Evolutionary conservation across 2,329 filamentous ascomycete genomes (phyloP).

Genomic region (Bimuria novae-zelandiae): DNA sequence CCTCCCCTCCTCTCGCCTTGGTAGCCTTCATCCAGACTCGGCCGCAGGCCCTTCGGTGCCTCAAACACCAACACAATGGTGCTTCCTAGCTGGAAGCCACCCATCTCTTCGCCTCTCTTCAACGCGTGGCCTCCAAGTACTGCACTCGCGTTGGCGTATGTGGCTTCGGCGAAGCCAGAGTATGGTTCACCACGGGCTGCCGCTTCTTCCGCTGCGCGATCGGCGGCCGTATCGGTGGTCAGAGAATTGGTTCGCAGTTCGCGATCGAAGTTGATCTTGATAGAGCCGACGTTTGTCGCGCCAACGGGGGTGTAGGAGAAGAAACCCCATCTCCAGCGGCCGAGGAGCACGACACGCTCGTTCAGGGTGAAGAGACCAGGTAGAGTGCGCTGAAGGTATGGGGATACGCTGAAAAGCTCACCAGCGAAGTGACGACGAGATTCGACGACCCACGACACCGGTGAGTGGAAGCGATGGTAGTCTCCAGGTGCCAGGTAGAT

Average conservation of each 20-base stretch:
- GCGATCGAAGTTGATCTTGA: slow-evolving; percentile 94
- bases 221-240: slow-evolving; percentile 88
- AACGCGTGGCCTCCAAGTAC: slow-evolving; percentile 84
- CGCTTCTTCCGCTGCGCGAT: slow-evolving; percentile 81
- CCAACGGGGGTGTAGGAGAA: slow-evolving; percentile 96
- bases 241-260: slow-evolving; percentile 93
- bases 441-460: slow-evolving; percentile 93
- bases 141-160: slow-evolving; percentile 76
- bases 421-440: slow-evolving; percentile 95
- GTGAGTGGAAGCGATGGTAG: slow-evolving; percentile 98
- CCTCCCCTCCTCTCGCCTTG: slow-evolving; percentile 63
- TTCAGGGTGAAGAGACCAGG: slow-evolving; percentile 96
- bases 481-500: slow-evolving; percentile 96
- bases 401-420: slow-evolving; percentile 92
- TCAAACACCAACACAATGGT: slow-evolving; percentile 97
- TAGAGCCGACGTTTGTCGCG: slow-evolving; percentile 95
- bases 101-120: slow-evolving; percentile 92
- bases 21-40: slow-evolving; percentile 62
- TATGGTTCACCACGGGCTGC: slow-evolving; percentile 77
- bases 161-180: slow-evolving; percentile 90
- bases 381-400: slow-evolving; percentile 89
- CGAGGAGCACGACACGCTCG: slow-evolving; percentile 90
- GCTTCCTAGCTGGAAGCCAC: slow-evolving; percentile 93
- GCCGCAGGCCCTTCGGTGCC: slow-evolving; percentile 70
- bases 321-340: slow-evolving; percentile 95